Evolutionary conservation across 331 rosid genomes (phyloP), one percentile per base, ranked within the genome.

Genomic region (Acacia concinna): DNA sequence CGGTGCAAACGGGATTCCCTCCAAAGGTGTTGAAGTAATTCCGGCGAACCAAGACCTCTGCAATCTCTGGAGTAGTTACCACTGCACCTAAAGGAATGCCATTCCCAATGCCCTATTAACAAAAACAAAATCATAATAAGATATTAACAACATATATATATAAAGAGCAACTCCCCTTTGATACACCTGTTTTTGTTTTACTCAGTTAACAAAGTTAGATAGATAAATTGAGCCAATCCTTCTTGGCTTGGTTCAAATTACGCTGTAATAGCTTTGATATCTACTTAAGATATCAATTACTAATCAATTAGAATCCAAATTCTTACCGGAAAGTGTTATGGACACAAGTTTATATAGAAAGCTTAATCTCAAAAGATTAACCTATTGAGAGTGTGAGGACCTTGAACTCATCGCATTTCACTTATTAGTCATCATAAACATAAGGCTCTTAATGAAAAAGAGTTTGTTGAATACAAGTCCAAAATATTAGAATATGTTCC

Each of bases 51-150:
- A 96, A 86, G 71, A 82, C 97, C 87, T 85, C 62, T 20, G 98
- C 97, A 71, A 96, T 88, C 89, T 90, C 98, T 30, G 99, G 97
- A 31, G 99, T 96, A 2, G 99, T 96, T 32, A 93, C 97, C 51
- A 96, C 96, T 32, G 99, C 99, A 75, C 99, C 99, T 38, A 96
- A 92, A 46, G 99, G 98, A 79, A 89, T 89, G 23, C 99, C 99
- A 86, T 96, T 96, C 76, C 99, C 99, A 87, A 96, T 90, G 49
- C 97, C 90, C 99, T 93, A 5, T 20, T 7, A 84, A 57, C 71
- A 69, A 44, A 71, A 46, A 51, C 8, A 38, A 71, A 57, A 84
- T 79, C 51, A 27, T 6, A 78, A 27, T 3, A 78, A 76, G 49
- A 75, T 77, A 68, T 1, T 3, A 27, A 4, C 35, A 59, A 38